phyloP scores from a whole-genome alignment of 441 rosid species.

The Omphalea diandra region DNA sequence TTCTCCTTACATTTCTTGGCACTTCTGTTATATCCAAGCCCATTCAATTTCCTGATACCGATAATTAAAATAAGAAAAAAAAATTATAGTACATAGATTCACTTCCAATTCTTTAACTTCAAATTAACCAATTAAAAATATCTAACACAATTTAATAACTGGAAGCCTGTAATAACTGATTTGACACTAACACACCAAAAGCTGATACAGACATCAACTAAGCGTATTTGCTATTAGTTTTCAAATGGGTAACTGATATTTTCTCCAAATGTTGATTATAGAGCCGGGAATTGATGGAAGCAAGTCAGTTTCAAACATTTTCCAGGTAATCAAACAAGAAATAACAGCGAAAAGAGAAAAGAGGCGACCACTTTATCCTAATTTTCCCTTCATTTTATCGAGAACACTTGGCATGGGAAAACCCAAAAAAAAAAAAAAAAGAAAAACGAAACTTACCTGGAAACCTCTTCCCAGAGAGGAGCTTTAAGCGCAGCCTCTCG shows the following conservation, averaged over 20 bases:
- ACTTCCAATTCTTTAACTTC: slow-evolving; percentile 19
- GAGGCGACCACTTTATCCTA: background rate
- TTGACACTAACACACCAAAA: slow-evolving; percentile 3
- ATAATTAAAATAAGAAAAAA: slow-evolving; percentile 20
- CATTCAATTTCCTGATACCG: slow-evolving; percentile 47
- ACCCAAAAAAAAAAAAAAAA: too few species aligned
- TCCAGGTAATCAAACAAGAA: slow-evolving; percentile 14
- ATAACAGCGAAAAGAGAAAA: background rate
- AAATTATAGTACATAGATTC: slow-evolving; percentile 4
- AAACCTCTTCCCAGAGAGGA: slow-evolving; percentile 68
- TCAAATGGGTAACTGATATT: background rate
- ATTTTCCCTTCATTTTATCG: slow-evolving; percentile 14
- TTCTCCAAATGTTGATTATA: background rate
- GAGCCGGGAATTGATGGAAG: background rate
- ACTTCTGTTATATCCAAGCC: slow-evolving; percentile 50
- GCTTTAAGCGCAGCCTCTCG: slow-evolving; percentile 45
- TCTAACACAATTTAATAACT: slow-evolving; percentile 14
- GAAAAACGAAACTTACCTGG: slow-evolving; percentile 39
- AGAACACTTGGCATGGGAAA: slow-evolving; percentile 6
- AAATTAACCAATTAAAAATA: slow-evolving; percentile 17
- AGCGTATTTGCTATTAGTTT: background rate
- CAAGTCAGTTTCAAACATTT: slow-evolving; percentile 8
- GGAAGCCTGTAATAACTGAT: slow-evolving; percentile 4
- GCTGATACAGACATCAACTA: background rate
- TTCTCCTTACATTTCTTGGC: slow-evolving; percentile 78